Evolutionary conservation across 2,329 filamentous ascomycete species (phyloP).

Genomic region (Epichloe sibirici): DNA sequence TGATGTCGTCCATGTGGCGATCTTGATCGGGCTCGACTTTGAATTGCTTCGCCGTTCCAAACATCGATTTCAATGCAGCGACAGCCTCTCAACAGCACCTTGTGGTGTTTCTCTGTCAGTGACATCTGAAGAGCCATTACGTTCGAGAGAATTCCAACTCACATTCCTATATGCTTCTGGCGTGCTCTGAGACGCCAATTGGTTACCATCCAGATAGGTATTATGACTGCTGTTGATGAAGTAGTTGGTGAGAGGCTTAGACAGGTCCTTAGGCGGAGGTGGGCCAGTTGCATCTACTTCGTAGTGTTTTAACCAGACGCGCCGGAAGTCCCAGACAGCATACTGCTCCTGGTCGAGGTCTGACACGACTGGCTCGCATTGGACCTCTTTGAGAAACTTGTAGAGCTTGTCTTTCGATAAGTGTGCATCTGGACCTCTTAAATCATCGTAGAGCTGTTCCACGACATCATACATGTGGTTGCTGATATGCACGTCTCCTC

Average conservation of each 20-base stretch:
- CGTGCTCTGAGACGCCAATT: slow-evolving; percentile 66
- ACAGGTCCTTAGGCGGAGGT: slow-evolving; percentile 42
- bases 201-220: slow-evolving; percentile 81
- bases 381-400: slow-evolving; percentile 36
- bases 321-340: slow-evolving; percentile 36
- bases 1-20: slow-evolving; percentile 31
- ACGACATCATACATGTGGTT: slow-evolving; percentile 37
- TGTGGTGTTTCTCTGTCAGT: slow-evolving; percentile 3
- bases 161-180: slow-evolving; percentile 68
- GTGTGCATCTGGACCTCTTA: slow-evolving; percentile 23
- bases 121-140: background rate
- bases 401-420: slow-evolving; percentile 27
- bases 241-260: slow-evolving; percentile 70
- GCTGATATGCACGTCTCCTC: slow-evolving; percentile 30
- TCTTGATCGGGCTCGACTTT: slow-evolving; percentile 22
- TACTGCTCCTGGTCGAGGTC: slow-evolving; percentile 29
- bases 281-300: slow-evolving; percentile 32
- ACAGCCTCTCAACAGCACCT: slow-evolving; percentile 66
- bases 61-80: slow-evolving; percentile 93
- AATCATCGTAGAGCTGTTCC: slow-evolving; percentile 31
- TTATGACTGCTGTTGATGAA: slow-evolving; percentile 94
- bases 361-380: slow-evolving; percentile 29
- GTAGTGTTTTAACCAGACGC: slow-evolving; percentile 31
- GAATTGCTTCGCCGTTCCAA: slow-evolving; percentile 59
- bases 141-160: slow-evolving; percentile 18